phyloP scores from a whole-genome alignment of 352 stramenopile species.

The Phytophthora pseudosyringae region DNA sequence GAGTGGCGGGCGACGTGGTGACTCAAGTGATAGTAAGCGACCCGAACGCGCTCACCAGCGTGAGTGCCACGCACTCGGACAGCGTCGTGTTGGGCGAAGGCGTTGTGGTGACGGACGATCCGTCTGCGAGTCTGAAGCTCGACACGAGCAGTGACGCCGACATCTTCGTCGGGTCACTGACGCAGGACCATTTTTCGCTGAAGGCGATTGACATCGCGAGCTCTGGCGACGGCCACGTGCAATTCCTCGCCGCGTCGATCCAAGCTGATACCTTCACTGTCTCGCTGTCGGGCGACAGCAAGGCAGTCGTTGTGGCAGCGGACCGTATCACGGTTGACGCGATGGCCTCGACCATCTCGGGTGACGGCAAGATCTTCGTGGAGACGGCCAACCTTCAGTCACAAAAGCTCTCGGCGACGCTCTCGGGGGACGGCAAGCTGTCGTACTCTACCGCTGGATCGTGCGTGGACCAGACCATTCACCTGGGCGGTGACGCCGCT shows the following conservation, averaged over 20 bases:
- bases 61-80: slow-evolving; percentile 14
- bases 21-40: slow-evolving; percentile 39
- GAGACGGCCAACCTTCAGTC: slow-evolving; percentile 29
- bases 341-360: slow-evolving; percentile 17
- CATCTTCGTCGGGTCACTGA: slow-evolving; percentile 24
- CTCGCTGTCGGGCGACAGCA: slow-evolving; percentile 20
- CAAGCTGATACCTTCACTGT: slow-evolving; percentile 20
- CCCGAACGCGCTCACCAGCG: slow-evolving; percentile 28
- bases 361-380: slow-evolving; percentile 35
- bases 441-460: slow-evolving; percentile 28
- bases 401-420: slow-evolving; percentile 13
- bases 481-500: slow-evolving; percentile 23
- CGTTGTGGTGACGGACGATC: slow-evolving; percentile 44
- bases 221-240: slow-evolving; percentile 24
- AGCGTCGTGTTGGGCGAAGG: slow-evolving; percentile 42
- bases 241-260: slow-evolving; percentile 34
- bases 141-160: slow-evolving; percentile 30
- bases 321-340: slow-evolving; percentile 25
- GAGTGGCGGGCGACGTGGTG: slow-evolving; percentile 34
- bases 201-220: slow-evolving; percentile 24
- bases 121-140: slow-evolving; percentile 27
- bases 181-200: slow-evolving; percentile 16
- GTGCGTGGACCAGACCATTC: slow-evolving; percentile 28
- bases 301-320: slow-evolving; percentile 14
- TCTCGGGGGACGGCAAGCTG: slow-evolving; percentile 32